Evolutionary conservation across 2,329 filamentous ascomycete genomes (phyloP), one percentile per base, ranked within the genome.

Genomic region (Lanzia echinophila): DNA sequence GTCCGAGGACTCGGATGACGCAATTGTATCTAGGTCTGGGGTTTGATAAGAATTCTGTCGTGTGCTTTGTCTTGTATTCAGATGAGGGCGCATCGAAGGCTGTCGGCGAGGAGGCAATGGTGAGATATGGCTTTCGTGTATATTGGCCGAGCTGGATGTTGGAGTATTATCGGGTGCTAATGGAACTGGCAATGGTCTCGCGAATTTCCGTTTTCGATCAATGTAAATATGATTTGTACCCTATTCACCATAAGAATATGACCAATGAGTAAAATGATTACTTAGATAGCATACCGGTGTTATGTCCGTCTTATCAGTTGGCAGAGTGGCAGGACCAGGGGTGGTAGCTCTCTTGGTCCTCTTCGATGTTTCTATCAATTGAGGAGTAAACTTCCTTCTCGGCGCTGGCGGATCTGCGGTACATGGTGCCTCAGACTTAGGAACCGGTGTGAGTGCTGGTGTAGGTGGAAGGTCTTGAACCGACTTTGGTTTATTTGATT

Each of bases 301-400:
- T 53, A 84, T 84, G 65, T 90, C 86, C 34, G 87, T 90, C 71
- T 85, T 88, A 70, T 88, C 83, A 55, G 79, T 78, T 11, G 79
- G 82, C 51, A 75, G 76, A 20, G 83, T 81, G 31, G 83, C 80
- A 19, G 83, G 82, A 6, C 76, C 77, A 1, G 76, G 69, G 62
- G 90, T 85, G 19, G 83, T 83, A 15, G 79, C 79, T 63, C 83
- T 83, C 58, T 86, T 82, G 33, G 83, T 83, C 50, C 90, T 79
- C 62, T 83, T 82, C 3, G 86, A 86, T 2, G 88, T 91, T 69
- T 92, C 89, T 58, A 95, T 84, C 53, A 95, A 75, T 64, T 92
- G 86, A 12, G 90, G 90, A 31, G 84, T 79, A 68, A 95, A 95
- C 56, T 73, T 72, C 58, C 77, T 75, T 62, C 59, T 60, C 19